phyloP scores from a whole-genome alignment of 176 grass and related monocot genomes.

The Pontederia crassipes region DNA sequence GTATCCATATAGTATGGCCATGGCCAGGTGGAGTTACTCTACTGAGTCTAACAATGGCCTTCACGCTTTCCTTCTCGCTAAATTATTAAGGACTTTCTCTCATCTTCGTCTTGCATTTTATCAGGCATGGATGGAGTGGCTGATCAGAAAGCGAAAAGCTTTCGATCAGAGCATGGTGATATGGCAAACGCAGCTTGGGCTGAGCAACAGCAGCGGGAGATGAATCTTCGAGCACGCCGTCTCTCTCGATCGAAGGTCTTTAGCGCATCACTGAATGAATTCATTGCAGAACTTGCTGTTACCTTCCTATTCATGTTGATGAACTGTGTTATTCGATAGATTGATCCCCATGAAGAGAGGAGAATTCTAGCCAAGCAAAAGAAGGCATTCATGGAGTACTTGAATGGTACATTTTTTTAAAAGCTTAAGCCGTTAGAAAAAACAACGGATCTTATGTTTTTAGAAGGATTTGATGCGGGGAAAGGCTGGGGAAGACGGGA shows the following conservation, averaged over 20 bases:
- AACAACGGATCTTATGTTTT: too few relatives aligned
- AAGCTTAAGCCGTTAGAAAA: too few relatives aligned
- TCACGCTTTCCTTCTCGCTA: too few relatives aligned
- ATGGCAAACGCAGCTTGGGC: constrained; percentile 94
- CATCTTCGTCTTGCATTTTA: neutral
- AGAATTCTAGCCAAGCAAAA: constrained; percentile 72
- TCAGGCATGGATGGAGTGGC: constrained; percentile 76
- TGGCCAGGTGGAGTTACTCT: too few relatives aligned
- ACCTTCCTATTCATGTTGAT: neutral
- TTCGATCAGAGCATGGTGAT: constrained; percentile 77
- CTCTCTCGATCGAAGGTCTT: constrained; percentile 80
- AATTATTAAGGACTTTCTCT: neutral
- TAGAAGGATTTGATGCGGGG: constrained; percentile 74
- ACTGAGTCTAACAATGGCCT: too few relatives aligned
- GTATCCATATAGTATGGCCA: too few relatives aligned
- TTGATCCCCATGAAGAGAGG: constrained; percentile 88
- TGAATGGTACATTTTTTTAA: constrained; percentile 73
- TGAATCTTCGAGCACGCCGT: constrained; percentile 58
- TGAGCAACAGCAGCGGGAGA: constrained; percentile 76
- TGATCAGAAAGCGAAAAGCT: constrained; percentile 89
- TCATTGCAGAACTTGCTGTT: neutral
- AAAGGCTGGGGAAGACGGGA: constrained; percentile 75
- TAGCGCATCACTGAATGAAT: neutral
- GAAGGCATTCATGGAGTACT: constrained; percentile 80
- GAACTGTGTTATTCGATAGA: constrained; percentile 22